Evolutionary conservation across 2,329 filamentous ascomycete species (phyloP), one percentile per base, ranked within the genome.

Genomic region (Magnaporthiopsis poae): DNA sequence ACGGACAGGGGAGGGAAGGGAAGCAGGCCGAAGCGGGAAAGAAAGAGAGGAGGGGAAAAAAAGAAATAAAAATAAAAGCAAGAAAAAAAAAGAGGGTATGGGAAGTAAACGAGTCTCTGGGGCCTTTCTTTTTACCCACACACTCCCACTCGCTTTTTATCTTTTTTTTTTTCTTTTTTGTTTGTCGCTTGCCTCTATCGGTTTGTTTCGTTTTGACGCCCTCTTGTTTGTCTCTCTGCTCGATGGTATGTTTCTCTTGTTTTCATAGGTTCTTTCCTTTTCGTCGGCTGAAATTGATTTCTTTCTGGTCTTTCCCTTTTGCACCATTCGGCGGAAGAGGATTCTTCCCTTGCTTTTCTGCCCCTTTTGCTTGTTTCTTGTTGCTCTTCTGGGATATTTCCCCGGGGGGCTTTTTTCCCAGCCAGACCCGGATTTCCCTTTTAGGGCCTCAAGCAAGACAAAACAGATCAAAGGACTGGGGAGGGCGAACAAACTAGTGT

Each of bases 31-130:
- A 31, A 36, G 15, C n/a, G 36, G 13, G 63, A 67, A 68, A 67
- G 65, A 68, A 27, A 15, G 62, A 64, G 59, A 64, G 61, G n/a
- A 73, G 73, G 75, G 29, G n/a, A 73, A 75, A 76, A 75, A 76
- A 74, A 72, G 75, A 74, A 68, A 69, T 59, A 67, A 68, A 67
- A 69, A 68, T 69, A 69, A 71, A 69, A 66, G 65, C 64, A 64
- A 65, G 67, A 71, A 67, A 68, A 68, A 65, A 67, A 67, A 66
- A 69, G 68, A 67, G 56, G 56, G 59, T 67, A 46, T 65, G 60
- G 39, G 31, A 33, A 46, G 56, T 46, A 18, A 46, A 46, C 39
- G 39, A 36, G 39, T 46, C 39, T 18, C 39, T 18, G 39, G 31
- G 39, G 39, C 39, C 39, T 46, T 13, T 46, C 4, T 5, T 46